Base-by-base conservation (phyloP, 2,329 filamentous ascomycete genomes). In the Fusarium solani-melongenae region DNA sequence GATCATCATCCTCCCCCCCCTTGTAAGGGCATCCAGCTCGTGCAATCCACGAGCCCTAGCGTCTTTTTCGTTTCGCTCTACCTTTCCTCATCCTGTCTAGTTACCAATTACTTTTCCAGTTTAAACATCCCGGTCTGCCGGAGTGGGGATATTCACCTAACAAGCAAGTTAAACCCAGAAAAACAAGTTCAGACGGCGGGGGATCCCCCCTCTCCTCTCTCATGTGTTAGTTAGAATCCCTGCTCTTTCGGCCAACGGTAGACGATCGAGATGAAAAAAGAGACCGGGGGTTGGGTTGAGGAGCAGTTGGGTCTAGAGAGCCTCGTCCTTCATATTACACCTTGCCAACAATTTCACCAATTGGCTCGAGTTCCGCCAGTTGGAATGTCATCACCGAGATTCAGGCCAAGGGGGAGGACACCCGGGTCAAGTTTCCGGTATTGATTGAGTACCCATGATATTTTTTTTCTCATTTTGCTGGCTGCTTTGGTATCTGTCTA, bases 361-460 rank as follows among this genome's bases (percentile, higher is more conserved):
- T 49, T 49, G 22, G 44, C 44, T 49, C 15, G 14, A 27, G 24
- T 49, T 49, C 44, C 44, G 44, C 34, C 3, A 11, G 15, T 20
- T 58, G 55, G 55, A 58, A 58, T 58, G 55, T 58, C 55, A 58
- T 58, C 55, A 58, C 55, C 22, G 55, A 58, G 55, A 41, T 49
- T 46, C 41, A 27, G 22, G 22, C 3, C n/a, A 15, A 46, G 7
- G 8, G 44, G n/a, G 38, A 41, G 31, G 31, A 33, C 17, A 20
- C 44, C 44, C 24, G 22, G 41, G 41, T 55, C 27, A 55, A n/a
- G 38, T 20, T 24, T 51, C 46, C 20, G 41, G 24, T 49, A 46
- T 46, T 49, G 44, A 49, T 49, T 29, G 24, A 44, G 39, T 44
- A 44, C 44, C 44, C 44, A 49, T 49, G 44, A 49, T 27, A 17